Evolutionary conservation across 352 stramenopile species (phyloP), one percentile per base, ranked within the genome.

Genomic region (Globisporangium radiosum): DNA sequence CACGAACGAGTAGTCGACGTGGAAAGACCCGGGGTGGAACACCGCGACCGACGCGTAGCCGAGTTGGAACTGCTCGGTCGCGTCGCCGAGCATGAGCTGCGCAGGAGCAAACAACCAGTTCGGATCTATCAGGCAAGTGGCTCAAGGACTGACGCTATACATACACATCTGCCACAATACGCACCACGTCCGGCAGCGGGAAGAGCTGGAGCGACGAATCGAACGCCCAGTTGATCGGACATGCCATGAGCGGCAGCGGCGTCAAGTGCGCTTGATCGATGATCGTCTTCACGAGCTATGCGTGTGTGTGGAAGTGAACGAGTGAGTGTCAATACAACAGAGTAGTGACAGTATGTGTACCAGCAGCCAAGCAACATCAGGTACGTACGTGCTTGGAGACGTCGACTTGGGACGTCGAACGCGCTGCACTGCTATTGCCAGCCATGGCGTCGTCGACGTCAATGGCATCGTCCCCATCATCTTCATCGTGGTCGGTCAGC

Each of bases 201-300:
- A 98, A 98, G 14, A 98, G 75, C 55, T 94, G 82, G 47, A 98
- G 65, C 5, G 89, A 80, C 45, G 92, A 82, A 70, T 98, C 92
- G 61, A 94, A 97, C 25, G 93, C 86, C 92, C 92, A 98, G 65
- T 96, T 96, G 60, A 98, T 95, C n/a, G 95, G 93, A 59, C 79
- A 82, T 33, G 78, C 74, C 58, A 91, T 81, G 13, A 97, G 64
- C 40, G 89, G 87, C 42, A 97, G 69, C 7, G 95, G 95, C 60
- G 81, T 95, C 61, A 98, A 71, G 62, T 98, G 94, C 13, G 86
- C 88, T 77, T 98, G 93, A 64, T 97, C 89, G 45, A 98, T 85
- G 10, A 98, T 57, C 57, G 88, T 91, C 71, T 90, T 85, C 70
- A 85, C 73, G 75, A 97, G 59, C 81, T 91, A 48, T 17, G 58